phyloP scores from a whole-genome alignment of 176 grass and related monocot genomes.

The Oryza longistaminata region DNA sequence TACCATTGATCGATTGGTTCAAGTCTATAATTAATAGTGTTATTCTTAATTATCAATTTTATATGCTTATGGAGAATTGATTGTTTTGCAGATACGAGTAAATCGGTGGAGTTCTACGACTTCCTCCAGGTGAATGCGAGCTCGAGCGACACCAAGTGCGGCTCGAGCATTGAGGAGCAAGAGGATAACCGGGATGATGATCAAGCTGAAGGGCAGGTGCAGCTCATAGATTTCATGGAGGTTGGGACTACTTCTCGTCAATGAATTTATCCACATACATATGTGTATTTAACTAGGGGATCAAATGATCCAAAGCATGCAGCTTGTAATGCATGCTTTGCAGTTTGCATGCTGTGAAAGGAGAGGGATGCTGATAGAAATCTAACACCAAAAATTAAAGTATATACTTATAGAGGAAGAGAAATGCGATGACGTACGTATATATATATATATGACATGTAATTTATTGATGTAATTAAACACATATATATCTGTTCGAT shows the following conservation, averaged over 20 bases:
- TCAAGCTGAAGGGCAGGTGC: slow-evolving; percentile 43
- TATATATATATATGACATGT: slow-evolving; percentile 45
- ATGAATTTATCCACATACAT: slow-evolving; percentile 49
- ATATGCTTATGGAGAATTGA: background rate
- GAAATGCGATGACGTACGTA: slow-evolving; percentile 29
- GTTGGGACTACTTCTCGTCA: slow-evolving; percentile 63
- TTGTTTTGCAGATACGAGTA: slow-evolving; percentile 54
- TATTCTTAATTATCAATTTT: background rate
- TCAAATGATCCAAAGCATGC: slow-evolving; percentile 39
- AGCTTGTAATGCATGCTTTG: slow-evolving; percentile 60
- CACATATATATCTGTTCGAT: slow-evolving; percentile 7
- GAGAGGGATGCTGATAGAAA: slow-evolving; percentile 45
- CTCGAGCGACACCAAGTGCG: slow-evolving; percentile 77
- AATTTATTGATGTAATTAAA: slow-evolving; percentile 53
- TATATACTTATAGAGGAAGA: slow-evolving; percentile 53
- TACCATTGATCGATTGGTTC: background rate
- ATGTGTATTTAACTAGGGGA: slow-evolving; percentile 57
- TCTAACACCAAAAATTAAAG: slow-evolving; percentile 42
- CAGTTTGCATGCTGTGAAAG: slow-evolving; percentile 46
- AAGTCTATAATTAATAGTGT: background rate
- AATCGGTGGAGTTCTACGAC: slow-evolving; percentile 77
- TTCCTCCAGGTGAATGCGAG: slow-evolving; percentile 84
- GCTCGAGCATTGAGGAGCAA: slow-evolving; percentile 79
- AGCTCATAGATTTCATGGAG: slow-evolving; percentile 92
- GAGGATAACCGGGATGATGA: slow-evolving; percentile 56